phyloP scores from a whole-genome alignment of 179 eudicot species.

The Beta corolliflora region DNA sequence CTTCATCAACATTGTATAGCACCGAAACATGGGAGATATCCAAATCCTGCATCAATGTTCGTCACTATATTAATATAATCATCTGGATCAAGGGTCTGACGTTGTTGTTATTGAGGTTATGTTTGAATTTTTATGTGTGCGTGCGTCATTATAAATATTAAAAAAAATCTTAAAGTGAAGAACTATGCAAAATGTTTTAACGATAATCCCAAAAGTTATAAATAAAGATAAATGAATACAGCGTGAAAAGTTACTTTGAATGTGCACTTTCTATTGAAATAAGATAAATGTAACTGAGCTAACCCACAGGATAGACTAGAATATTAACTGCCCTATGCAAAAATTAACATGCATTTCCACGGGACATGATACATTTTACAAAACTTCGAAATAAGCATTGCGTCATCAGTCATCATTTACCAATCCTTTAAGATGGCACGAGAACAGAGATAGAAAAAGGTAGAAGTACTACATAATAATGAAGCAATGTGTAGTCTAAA shows the following conservation, averaged over 20 bases:
- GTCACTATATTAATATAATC: background rate
- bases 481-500: background rate
- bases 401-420: background rate
- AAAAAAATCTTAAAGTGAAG: background rate
- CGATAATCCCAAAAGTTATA: background rate
- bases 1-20: slow-evolving; percentile 69
- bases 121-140: background rate
- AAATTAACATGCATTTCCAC: background rate
- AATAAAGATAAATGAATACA: background rate
- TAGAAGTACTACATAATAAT: background rate
- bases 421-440: background rate
- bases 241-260: background rate
- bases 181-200: background rate
- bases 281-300: background rate
- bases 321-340: background rate
- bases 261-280: background rate
- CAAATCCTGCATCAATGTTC: slow-evolving; percentile 54
- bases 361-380: background rate
- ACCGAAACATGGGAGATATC: slow-evolving; percentile 69
- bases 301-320: background rate
- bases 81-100: too few species aligned
- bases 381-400: background rate
- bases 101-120: too few species aligned
- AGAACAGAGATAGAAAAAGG: background rate
- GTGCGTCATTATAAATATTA: too few species aligned